These are phyloP conservation scores for Noccaea bulbosa DNA, from an alignment of 345 rosid species.

Conservation along the genomic window DNA sequence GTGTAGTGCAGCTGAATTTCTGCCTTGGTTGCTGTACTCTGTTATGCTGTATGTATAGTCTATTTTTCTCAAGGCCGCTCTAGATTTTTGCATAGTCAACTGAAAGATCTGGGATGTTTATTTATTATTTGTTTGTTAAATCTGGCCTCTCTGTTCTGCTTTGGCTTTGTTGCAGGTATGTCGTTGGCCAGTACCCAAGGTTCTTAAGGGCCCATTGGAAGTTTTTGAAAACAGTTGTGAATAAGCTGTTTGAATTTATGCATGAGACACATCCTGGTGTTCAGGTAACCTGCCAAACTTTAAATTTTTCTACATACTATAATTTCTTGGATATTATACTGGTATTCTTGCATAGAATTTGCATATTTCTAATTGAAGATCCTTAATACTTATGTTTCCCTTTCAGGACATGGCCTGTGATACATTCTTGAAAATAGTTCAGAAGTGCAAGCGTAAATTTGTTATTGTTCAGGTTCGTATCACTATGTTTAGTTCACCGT, in stretches of 20 bases:
- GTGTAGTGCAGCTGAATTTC: slow-evolving; percentile 7
- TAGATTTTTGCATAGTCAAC: slow-evolving; percentile 13
- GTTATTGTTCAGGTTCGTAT: slow-evolving; percentile 83
- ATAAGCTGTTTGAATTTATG: slow-evolving; percentile 98
- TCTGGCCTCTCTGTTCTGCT: slow-evolving; percentile 19
- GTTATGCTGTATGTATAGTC: background rate
- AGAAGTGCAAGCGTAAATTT: slow-evolving; percentile 97
- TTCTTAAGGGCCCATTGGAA: slow-evolving; percentile 99
- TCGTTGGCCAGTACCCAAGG: slow-evolving; percentile 99
- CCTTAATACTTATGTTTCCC: slow-evolving; percentile 7
- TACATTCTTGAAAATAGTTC: slow-evolving; percentile 98
- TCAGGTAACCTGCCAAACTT: slow-evolving; percentile 63
- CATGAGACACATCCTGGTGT: slow-evolving; percentile 99
- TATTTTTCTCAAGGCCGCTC: background rate
- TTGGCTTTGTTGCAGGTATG: slow-evolving; percentile 73
- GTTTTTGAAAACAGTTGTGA: slow-evolving; percentile 97
- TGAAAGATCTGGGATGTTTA: background rate
- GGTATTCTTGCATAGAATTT: slow-evolving; percentile 12
- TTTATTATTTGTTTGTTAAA: background rate
- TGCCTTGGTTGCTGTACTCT: background rate
- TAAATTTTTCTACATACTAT: background rate
- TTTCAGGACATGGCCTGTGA: slow-evolving; percentile 99
- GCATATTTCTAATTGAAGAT: background rate
- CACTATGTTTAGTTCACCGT: slow-evolving; percentile 4
- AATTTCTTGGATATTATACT: background rate